Evolutionary conservation across 257 asterid genomes (phyloP), one percentile per base, ranked within the genome.

Genomic region (Solanum sitiens): DNA sequence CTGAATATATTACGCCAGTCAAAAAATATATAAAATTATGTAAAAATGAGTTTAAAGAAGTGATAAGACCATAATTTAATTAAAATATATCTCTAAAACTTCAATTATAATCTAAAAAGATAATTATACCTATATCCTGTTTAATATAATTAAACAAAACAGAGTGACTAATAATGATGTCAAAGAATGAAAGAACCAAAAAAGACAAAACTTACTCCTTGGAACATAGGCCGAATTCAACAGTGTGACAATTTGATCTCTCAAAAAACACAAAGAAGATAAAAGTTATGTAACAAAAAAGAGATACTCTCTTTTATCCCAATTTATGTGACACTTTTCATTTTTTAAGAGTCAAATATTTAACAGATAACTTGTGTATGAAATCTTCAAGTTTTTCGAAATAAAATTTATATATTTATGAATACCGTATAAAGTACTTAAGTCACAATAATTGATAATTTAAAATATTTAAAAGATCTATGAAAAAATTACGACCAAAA

Each of bases 1-100:
- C 1, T 0, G 4, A 53, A 1, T 53, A 1, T 53, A 53, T 1
- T 0, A 16, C 23, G 4, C 2, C 18, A 53, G 0, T 16, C 10
- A 53, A 53, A 53, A 53, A 3, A 0, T 2, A 3, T 1, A 16
- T 0, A 53, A 53, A 53, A 16, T 16, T 50, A 50, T 1, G 6
- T 15, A 15, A 1, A 50, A 5, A 50, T 15, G 3, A 50, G 0
- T 50, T 16, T 0, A 50, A 50, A 50, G 0, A 50, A 0, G 0
- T 53, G 0, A 6, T 7, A 18, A 1, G 0, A 18, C 4, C 11
- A 2, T 53, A 53, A 0, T 56, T 18, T 53, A 18, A 0, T 53
- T 3, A 53, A 53, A 1, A 0, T 5, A 2, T 47, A 2, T 47
- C 3, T 47, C 0, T 47, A 0, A 47, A 0, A 47, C 13, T 47